A percentile compares a stretch with the other conserved stretches of the same genome.
Evolutionary conservation across 1,284 basidiomycete species (phyloP).

Genomic region (Tilletiopsis washingtonensis): DNA sequence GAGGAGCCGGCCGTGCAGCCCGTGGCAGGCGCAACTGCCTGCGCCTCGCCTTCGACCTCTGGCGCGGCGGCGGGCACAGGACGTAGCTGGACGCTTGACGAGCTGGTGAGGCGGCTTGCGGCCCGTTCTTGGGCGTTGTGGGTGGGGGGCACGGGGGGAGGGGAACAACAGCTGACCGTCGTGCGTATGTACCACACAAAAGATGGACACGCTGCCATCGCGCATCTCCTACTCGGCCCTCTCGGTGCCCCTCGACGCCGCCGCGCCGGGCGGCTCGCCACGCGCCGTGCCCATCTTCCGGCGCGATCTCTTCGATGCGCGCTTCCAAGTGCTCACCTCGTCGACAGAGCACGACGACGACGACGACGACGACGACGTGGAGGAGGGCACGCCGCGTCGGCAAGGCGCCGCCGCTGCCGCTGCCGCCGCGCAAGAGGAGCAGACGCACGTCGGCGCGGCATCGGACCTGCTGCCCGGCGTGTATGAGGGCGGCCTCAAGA

Average conservation of each 20-base stretch:
- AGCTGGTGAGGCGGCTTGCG: too few relatives aligned
- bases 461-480: slow-evolving; percentile 85
- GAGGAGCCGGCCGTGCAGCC: not conserved
- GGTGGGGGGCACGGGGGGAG: not conserved
- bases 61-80: not conserved
- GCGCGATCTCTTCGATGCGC: slow-evolving; percentile 84
- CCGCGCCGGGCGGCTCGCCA: not conserved
- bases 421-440: too few relatives aligned
- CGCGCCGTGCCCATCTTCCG: slow-evolving; percentile 56
- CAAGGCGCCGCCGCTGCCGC: slow-evolving; percentile 23
- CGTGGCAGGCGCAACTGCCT: not conserved
- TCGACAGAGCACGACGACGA: slow-evolving; percentile 20
- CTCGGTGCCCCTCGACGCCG: slow-evolving; percentile 11
- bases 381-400: not conserved
- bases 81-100: not conserved
- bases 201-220: slow-evolving; percentile 26
- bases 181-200: not conserved
- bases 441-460: slow-evolving; percentile 55
- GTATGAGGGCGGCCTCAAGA: slow-evolving; percentile 94
- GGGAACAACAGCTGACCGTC: not conserved
- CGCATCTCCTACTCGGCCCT: slow-evolving; percentile 43
- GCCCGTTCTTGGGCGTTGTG: too few relatives aligned
- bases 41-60: too few relatives aligned
- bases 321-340: slow-evolving; percentile 81
- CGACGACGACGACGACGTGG: slow-evolving; percentile 23